Conservation (phyloP, 352 stramenopile genomes). For the Globisporangium radiosum region DNA sequence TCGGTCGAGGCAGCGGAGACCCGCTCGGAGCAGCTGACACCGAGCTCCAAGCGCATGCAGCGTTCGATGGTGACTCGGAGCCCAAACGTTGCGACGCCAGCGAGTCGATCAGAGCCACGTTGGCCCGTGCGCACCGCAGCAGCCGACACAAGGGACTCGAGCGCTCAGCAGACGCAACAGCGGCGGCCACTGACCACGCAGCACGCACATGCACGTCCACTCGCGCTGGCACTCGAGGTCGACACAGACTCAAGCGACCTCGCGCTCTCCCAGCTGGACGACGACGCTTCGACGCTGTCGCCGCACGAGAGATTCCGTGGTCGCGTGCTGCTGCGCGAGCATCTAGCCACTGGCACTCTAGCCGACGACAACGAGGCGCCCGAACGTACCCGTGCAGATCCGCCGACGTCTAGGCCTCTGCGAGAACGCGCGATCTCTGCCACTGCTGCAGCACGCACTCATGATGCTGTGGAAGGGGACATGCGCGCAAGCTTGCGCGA, state of each 20-base stretch:
- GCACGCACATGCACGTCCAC: conserved; percentile 5
- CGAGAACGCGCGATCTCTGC: neutral
- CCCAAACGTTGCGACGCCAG: no score
- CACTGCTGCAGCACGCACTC: neutral
- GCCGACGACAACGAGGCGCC: neutral
- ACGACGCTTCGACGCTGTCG: neutral
- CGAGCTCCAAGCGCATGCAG: conserved; percentile 3
- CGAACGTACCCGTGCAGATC: neutral
- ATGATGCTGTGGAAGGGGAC: neutral
- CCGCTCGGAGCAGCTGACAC: conserved; percentile 12
- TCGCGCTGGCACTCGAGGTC: conserved; percentile 14
- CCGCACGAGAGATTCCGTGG: neutral
- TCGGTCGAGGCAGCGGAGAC: conserved; percentile 32
- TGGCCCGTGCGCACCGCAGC: neutral
- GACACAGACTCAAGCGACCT: conserved; percentile 11
- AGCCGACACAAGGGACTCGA: conserved; percentile 3
- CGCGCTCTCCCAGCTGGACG: neutral
- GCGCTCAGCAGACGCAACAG: conserved; percentile 3
- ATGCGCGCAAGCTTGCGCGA: neutral
- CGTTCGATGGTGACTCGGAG: neutral
- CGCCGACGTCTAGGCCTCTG: neutral
- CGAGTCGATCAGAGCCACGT: neutral
- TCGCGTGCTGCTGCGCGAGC: no score
- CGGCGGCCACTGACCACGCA: conserved; percentile 8
- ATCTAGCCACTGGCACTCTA: no score